phyloP scores from a whole-genome alignment of 768 basidiomycete species.

The Hypsizygus marmoreus region DNA sequence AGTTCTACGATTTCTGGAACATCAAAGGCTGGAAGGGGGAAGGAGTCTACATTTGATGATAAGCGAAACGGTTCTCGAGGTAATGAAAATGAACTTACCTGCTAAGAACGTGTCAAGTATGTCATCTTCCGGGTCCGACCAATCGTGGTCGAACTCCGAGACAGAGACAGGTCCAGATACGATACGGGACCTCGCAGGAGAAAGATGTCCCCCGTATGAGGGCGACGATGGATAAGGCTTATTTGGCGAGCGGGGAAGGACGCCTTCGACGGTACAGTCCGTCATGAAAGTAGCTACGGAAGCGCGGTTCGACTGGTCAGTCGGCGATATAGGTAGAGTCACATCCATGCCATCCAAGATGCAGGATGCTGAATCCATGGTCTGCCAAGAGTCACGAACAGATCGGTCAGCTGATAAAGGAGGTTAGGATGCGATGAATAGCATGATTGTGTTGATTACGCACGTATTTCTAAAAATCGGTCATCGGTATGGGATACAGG shows the following conservation, averaged over 20 bases:
- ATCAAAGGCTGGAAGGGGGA: conserved; percentile 42
- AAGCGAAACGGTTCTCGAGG: background rate
- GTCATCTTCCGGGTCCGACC: conserved; percentile 38
- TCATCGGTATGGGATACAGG: conserved; percentile 4
- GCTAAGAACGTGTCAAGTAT: conserved; percentile 32
- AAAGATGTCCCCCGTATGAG: background rate
- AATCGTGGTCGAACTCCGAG: conserved; percentile 44
- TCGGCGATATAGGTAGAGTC: conserved; percentile 33
- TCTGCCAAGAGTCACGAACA: conserved; percentile 49
- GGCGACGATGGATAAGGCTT: conserved; percentile 7
- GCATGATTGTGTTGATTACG: background rate
- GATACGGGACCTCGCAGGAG: conserved; percentile 22
- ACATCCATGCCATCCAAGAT: conserved; percentile 44
- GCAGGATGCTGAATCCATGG: conserved; percentile 37
- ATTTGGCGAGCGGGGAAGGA: conserved; percentile 42
- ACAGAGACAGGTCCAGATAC: conserved; percentile 37
- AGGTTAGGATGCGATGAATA: background rate
- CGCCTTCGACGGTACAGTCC: conserved; percentile 57
- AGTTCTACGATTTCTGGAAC: conserved; percentile 31
- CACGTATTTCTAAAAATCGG: conserved; percentile 4
- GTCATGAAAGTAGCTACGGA: conserved; percentile 63
- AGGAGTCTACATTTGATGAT: conserved; percentile 31
- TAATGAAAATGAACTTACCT: conserved; percentile 25
- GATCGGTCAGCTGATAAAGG: conserved; percentile 20
- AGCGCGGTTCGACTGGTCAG: conserved; percentile 34